These are phyloP conservation scores for Huntiella omanensis DNA, from an alignment of 2,329 filamentous ascomycete species.

Conservation along the genomic window DNA sequence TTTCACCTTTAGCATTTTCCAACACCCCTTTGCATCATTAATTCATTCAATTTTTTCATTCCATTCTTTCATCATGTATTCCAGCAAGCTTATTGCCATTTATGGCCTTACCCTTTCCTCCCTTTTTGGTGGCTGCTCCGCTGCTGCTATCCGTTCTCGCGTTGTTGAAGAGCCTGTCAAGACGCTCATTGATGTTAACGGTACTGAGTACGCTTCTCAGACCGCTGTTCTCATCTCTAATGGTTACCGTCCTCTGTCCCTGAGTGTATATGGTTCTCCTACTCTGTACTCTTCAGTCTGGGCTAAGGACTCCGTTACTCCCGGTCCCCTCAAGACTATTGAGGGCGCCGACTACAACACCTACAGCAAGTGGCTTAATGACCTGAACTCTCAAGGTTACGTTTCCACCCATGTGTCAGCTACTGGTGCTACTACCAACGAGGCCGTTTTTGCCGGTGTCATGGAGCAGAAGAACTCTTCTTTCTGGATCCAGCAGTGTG, in stretches of 20 bases:
- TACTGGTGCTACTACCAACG: constrained; percentile 6
- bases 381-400: constrained; percentile 10
- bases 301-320: constrained; percentile 2
- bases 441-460: constrained; percentile 11
- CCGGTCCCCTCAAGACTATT: constrained; percentile 5
- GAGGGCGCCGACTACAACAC: constrained; percentile 8
- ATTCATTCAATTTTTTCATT: neutral
- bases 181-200: neutral
- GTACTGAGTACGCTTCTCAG: constrained; percentile 1
- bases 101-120: neutral
- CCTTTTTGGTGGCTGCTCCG: neutral
- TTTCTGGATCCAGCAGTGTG: constrained; percentile 11
- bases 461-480: constrained; percentile 11
- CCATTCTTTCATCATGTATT: neutral
- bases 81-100: neutral
- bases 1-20: neutral
- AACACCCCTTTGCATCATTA: neutral
- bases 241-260: constrained; percentile 12
- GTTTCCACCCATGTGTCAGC: constrained; percentile 11
- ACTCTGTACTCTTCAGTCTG: constrained; percentile 11
- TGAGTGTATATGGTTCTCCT: constrained; percentile 12
- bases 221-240: constrained; percentile 2
- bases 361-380: constrained; percentile 10
- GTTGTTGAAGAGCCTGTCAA: neutral
- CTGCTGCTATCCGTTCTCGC: neutral